phyloP scores from a whole-genome alignment of 495 filamentous ascomycete genomes.

The Hyaloscypha bicolor region DNA sequence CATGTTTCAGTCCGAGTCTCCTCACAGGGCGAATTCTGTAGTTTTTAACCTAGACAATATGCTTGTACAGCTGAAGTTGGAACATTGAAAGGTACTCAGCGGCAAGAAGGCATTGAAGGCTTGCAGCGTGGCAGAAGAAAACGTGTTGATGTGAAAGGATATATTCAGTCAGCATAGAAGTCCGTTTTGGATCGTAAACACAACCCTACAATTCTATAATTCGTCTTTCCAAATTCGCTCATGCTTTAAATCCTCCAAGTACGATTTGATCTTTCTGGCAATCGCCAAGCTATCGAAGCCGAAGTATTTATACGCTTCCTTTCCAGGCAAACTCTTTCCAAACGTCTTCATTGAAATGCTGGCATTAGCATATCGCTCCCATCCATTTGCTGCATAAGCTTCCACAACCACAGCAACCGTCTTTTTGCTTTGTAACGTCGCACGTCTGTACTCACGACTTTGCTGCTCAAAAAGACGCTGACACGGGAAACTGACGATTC shows the following conservation, averaged over 20 bases:
- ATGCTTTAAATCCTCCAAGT: constrained; percentile 7
- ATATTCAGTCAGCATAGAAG: not conserved
- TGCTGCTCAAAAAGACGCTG: constrained; percentile 33
- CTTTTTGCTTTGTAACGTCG: constrained; percentile 30
- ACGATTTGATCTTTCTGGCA: not conserved
- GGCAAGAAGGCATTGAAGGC: no score
- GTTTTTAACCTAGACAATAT: no score
- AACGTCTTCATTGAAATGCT: constrained; percentile 23
- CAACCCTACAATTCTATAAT: constrained; percentile 11
- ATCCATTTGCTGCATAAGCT: constrained; percentile 32
- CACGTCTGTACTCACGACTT: constrained; percentile 20
- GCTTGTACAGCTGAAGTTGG: no score
- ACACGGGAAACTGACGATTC: constrained; percentile 25
- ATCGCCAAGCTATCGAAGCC: constrained; percentile 43
- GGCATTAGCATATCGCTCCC: constrained; percentile 34
- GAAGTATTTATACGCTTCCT: constrained; percentile 56
- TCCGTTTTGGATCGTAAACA: not conserved
- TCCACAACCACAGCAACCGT: constrained; percentile 33
- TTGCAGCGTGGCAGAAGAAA: no score
- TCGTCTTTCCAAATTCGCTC: constrained; percentile 7
- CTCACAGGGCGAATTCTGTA: no score
- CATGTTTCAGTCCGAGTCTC: no score
- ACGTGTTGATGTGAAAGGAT: no score
- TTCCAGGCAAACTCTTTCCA: constrained; percentile 35
- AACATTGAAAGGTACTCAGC: no score